Evolutionary conservation across 2,329 filamentous ascomycete genomes (phyloP).

Genomic region (Aspergillus nomiae): DNA sequence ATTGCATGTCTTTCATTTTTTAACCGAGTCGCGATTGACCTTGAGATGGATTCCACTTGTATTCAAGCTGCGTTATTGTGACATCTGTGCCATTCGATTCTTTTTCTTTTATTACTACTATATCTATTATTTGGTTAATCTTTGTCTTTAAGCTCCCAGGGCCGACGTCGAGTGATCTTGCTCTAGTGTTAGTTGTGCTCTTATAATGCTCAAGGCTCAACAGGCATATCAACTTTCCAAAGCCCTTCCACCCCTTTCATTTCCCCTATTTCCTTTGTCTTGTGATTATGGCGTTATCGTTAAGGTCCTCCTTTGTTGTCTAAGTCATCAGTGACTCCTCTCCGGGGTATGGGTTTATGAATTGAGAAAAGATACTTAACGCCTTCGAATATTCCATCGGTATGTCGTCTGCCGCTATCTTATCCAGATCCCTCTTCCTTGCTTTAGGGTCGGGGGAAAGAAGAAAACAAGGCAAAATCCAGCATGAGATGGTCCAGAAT

Average conservation of each 20-base stretch:
- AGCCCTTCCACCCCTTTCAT: constrained; percentile 22
- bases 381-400: neutral
- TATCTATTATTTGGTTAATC: constrained; percentile 24
- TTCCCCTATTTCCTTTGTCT: constrained; percentile 12
- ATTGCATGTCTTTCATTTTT: constrained; percentile 29
- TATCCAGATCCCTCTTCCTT: neutral
- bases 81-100: constrained; percentile 29
- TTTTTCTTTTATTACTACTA: constrained; percentile 33
- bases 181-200: constrained; percentile 20
- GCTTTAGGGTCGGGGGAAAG: neutral
- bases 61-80: constrained; percentile 19
- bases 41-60: constrained; percentile 15
- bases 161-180: constrained; percentile 9
- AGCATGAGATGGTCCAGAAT: neutral
- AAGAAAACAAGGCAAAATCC: neutral
- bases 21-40: constrained; percentile 16
- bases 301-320: constrained; percentile 12
- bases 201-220: constrained; percentile 14
- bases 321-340: constrained; percentile 5
- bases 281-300: constrained; percentile 18
- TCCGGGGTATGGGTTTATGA: constrained; percentile 22
- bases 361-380: constrained; percentile 14
- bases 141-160: constrained; percentile 14
- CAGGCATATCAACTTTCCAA: constrained; percentile 17
- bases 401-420: neutral